These are phyloP conservation scores for barley (Hordeum vulgare) DNA, from an alignment of 176 grass and related monocot genomes.

Conservation along the genomic window DNA sequence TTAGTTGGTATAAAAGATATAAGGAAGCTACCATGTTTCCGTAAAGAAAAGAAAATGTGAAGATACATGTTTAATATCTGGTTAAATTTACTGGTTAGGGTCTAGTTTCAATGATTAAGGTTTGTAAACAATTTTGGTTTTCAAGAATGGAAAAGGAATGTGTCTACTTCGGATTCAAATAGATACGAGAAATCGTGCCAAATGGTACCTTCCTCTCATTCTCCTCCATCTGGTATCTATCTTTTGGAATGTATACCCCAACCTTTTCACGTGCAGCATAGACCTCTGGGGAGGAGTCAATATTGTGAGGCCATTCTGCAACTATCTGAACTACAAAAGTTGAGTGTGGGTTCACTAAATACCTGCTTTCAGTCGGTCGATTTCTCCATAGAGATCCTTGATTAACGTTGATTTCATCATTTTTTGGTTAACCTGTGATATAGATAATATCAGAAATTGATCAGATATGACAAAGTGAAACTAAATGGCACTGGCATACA, in stretches of 20 bases:
- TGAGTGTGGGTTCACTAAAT: neutral
- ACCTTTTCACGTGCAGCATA: constrained; percentile 95
- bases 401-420: constrained; percentile 99
- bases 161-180: neutral
- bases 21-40: neutral
- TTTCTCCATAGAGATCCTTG: constrained; percentile 98
- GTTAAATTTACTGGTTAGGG: neutral
- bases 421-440: constrained; percentile 86
- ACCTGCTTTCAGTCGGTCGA: constrained; percentile 95
- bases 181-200: neutral
- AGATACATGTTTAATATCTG: neutral
- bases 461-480: neutral
- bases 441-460: constrained; percentile 1
- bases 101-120: neutral
- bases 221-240: constrained; percentile 84
- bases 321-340: constrained; percentile 11
- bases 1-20: neutral
- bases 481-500: neutral
- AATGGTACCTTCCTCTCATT: constrained; percentile 84
- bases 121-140: neutral
- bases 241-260: constrained; percentile 96
- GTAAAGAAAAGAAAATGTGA: neutral
- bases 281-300: constrained; percentile 59
- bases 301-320: constrained; percentile 9
- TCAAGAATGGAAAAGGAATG: neutral